A percentile compares a stretch with the other conserved stretches of the same genome.
Evolutionary conservation across 139 green algal species (phyloP).

Genomic region (Pleodorina starrii): DNA sequence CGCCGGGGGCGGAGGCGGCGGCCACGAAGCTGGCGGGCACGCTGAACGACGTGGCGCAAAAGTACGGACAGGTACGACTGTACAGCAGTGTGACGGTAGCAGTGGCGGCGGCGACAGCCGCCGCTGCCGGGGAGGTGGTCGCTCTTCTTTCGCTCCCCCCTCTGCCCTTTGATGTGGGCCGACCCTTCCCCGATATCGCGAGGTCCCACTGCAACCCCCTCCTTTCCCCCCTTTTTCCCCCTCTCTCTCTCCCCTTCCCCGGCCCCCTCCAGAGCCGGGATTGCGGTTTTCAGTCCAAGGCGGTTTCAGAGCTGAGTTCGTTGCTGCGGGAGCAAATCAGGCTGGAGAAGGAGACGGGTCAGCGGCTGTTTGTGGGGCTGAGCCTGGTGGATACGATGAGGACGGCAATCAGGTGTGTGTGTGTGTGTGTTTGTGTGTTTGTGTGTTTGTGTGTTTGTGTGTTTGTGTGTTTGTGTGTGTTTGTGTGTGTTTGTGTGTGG

Average conservation of each 20-base stretch:
- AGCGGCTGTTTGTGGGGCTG: slow-evolving; percentile 76
- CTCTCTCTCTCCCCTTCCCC: background rate
- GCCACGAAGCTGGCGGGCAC: background rate
- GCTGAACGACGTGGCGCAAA: slow-evolving; percentile 45
- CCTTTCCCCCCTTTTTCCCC: background rate
- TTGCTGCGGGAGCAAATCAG: slow-evolving; percentile 71
- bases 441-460: no score
- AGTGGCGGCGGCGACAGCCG: background rate
- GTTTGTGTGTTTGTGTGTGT: no score
- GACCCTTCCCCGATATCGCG: background rate
- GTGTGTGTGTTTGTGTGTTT: no score
- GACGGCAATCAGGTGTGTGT: slow-evolving; percentile 57
- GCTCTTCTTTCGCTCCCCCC: background rate
- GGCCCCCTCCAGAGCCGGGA: slow-evolving; percentile 60
- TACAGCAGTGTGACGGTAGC: background rate
- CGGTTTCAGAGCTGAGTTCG: slow-evolving; percentile 60
- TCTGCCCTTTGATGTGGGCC: no score
- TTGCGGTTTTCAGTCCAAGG: slow-evolving; percentile 68
- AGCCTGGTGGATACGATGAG: slow-evolving; percentile 68
- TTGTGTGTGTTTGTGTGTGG: no score
- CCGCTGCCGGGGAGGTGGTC: background rate
- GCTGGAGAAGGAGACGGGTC: slow-evolving; percentile 77
- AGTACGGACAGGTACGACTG: slow-evolving; percentile 53
- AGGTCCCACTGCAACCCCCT: background rate
- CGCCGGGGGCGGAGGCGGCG: slow-evolving; percentile 12